A percentile compares a stretch with the other conserved stretches of the same genome.
phyloP scores from a whole-genome alignment of 148 eudicot species.

The Vaccinium corymbosum region DNA sequence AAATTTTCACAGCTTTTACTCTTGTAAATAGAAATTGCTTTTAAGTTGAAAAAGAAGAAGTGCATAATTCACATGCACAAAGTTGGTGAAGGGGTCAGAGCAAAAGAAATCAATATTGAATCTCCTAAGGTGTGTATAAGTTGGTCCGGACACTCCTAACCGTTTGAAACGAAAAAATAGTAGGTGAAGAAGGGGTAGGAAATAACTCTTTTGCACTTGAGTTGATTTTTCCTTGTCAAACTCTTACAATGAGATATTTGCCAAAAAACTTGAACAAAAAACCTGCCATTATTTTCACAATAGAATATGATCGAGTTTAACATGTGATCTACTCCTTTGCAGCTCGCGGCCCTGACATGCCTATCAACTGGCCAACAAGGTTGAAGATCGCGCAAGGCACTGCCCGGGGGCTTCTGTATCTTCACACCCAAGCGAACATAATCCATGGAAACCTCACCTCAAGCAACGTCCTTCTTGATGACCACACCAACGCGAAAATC shows the following conservation, averaged over 20 bases:
- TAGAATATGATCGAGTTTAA: background rate
- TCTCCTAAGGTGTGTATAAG: no score
- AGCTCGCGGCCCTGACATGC: slow-evolving; percentile 58
- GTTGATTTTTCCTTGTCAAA: background rate
- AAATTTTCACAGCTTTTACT: background rate
- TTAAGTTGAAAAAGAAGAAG: background rate
- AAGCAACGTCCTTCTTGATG: slow-evolving; percentile 76
- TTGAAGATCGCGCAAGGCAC: slow-evolving; percentile 66
- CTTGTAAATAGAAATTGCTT: background rate
- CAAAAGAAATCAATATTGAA: no score
- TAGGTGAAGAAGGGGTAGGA: background rate
- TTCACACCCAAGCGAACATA: slow-evolving; percentile 60
- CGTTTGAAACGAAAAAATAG: no score
- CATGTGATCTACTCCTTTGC: slow-evolving; percentile 13
- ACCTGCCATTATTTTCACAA: background rate
- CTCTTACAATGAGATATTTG: background rate
- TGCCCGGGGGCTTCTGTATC: slow-evolving; percentile 60
- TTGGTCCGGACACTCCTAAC: no score
- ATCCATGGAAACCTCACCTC: slow-evolving; percentile 87
- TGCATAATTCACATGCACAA: background rate
- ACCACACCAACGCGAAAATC: slow-evolving; percentile 43
- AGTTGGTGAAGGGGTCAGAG: background rate
- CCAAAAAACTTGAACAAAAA: background rate
- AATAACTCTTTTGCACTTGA: background rate
- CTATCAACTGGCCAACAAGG: slow-evolving; percentile 64